These are phyloP conservation scores for Rhynchosporium agropyri DNA, from an alignment of 2,329 filamentous ascomycete species.

Conservation along the genomic window DNA sequence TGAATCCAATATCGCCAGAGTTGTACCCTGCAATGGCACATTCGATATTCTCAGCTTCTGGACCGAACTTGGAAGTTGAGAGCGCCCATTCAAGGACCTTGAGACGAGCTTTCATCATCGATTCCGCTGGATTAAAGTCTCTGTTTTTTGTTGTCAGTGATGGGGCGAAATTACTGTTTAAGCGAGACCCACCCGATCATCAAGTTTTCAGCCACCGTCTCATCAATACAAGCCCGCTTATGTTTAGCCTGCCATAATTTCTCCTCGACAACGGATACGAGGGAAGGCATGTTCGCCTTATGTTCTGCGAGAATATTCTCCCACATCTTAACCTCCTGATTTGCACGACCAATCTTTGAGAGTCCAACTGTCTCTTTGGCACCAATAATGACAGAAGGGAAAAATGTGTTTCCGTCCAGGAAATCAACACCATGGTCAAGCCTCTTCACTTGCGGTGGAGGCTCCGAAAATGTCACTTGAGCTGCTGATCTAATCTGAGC, in stretches of 20 bases:
- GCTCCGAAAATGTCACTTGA: neutral
- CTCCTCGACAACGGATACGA: conserved; percentile 23
- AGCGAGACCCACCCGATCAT: conserved; percentile 32
- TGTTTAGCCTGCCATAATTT: conserved; percentile 21
- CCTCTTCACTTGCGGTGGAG: neutral
- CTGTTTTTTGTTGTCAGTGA: conserved; percentile 25
- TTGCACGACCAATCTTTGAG: conserved; percentile 26
- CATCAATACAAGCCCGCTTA: conserved; percentile 36
- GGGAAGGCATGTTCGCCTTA: conserved; percentile 20
- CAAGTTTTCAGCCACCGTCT: conserved; percentile 43
- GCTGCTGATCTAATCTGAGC: neutral
- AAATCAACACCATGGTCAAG: neutral
- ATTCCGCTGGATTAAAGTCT: conserved; percentile 28
- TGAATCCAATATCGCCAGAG: conserved; percentile 47
- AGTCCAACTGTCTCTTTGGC: conserved; percentile 25
- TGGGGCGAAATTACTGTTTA: neutral
- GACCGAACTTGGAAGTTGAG: conserved; percentile 41
- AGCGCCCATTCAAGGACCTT: conserved; percentile 42
- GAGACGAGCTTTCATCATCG: conserved; percentile 42
- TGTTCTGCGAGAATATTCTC: conserved; percentile 24
- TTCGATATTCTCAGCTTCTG: conserved; percentile 47
- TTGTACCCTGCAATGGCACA: conserved; percentile 49
- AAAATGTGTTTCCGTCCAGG: conserved; percentile 9
- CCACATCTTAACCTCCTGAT: conserved; percentile 28
- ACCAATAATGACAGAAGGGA: conserved; percentile 25